Evolutionary conservation across 2,329 filamentous ascomycete species (phyloP).

Genomic region (Lizonia empirigonia): DNA sequence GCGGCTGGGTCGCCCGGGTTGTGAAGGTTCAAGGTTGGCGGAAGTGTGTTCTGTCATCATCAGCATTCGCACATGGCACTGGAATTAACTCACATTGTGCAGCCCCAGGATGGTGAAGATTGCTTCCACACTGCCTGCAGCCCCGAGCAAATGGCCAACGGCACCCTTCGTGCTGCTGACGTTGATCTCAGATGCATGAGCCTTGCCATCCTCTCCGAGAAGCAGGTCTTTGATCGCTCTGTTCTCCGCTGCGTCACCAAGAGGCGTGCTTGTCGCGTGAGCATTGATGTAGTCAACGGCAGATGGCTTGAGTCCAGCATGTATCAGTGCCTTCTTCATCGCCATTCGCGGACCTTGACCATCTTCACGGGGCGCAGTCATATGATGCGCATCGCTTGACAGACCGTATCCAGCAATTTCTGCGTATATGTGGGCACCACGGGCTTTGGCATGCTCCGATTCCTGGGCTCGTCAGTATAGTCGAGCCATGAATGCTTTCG

Average conservation of each 20-base stretch:
- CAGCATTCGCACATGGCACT: slow-evolving; percentile 19
- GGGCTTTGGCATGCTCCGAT: slow-evolving; percentile 79
- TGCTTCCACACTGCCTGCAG: slow-evolving; percentile 88
- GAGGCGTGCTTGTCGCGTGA: slow-evolving; percentile 84
- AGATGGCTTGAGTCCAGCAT: slow-evolving; percentile 70
- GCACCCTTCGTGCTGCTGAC: slow-evolving; percentile 95
- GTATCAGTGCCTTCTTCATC: slow-evolving; percentile 81
- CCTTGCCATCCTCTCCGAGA: slow-evolving; percentile 71
- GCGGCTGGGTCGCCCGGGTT: slow-evolving; percentile 63
- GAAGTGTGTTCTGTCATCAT: slow-evolving; percentile 69
- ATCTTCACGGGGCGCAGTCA: slow-evolving; percentile 85
- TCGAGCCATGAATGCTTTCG: background rate
- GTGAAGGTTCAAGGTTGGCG: slow-evolving; percentile 84
- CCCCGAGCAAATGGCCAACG: slow-evolving; percentile 87
- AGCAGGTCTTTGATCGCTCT: slow-evolving; percentile 79
- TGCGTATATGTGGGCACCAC: slow-evolving; percentile 83
- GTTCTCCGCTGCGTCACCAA: slow-evolving; percentile 90
- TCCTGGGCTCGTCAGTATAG: slow-evolving; percentile 57
- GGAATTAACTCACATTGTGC: slow-evolving; percentile 65
- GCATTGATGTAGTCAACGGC: slow-evolving; percentile 92
- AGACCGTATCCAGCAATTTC: slow-evolving; percentile 88
- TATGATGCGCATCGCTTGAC: slow-evolving; percentile 89
- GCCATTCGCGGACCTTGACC: slow-evolving; percentile 81
- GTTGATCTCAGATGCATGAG: slow-evolving; percentile 68
- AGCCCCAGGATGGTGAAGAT: slow-evolving; percentile 83